These are phyloP conservation scores for Naganishia liquefaciens DNA, from an alignment of 1,284 basidiomycete genomes.

Conservation along the genomic window DNA sequence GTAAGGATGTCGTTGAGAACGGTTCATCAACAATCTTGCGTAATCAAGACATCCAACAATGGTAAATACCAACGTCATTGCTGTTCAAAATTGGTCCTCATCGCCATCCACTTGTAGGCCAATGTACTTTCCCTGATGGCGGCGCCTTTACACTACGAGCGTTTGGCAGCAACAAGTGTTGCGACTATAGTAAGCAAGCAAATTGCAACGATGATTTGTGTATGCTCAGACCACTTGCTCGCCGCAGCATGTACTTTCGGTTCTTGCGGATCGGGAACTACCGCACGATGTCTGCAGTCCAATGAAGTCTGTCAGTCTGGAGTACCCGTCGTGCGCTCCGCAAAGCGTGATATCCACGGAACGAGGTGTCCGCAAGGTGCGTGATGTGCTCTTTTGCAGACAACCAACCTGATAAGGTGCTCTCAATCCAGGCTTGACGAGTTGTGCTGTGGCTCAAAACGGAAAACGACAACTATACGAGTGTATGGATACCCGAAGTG, in stretches of 20 bases:
- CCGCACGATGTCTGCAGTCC: neutral
- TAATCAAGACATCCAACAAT: slow-evolving; percentile 13
- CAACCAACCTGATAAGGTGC: neutral
- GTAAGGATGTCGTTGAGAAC: neutral
- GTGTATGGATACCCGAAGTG: slow-evolving; percentile 1
- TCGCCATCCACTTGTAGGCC: neutral
- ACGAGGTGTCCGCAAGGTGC: neutral
- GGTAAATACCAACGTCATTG: neutral
- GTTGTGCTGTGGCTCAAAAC: neutral
- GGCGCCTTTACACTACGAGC: slow-evolving; percentile 3
- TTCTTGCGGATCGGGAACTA: slow-evolving; percentile 5
- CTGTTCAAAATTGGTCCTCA: neutral
- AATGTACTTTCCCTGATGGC: slow-evolving; percentile 10
- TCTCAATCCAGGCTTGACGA: slow-evolving; percentile 1
- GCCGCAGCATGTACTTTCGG: slow-evolving; percentile 10
- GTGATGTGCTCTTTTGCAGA: neutral
- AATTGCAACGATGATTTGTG: neutral
- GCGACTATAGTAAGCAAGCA: slow-evolving; percentile 10
- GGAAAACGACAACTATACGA: slow-evolving; percentile 3
- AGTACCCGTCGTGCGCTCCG: neutral
- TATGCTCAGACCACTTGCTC: neutral
- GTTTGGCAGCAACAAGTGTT: slow-evolving; percentile 10
- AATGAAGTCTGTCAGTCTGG: slow-evolving; percentile 18
- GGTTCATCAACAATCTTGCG: no score
- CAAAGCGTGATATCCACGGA: slow-evolving; percentile 2